Evolutionary conservation across 352 stramenopile species (phyloP).

Genomic region (Pythium dissimile): DNA sequence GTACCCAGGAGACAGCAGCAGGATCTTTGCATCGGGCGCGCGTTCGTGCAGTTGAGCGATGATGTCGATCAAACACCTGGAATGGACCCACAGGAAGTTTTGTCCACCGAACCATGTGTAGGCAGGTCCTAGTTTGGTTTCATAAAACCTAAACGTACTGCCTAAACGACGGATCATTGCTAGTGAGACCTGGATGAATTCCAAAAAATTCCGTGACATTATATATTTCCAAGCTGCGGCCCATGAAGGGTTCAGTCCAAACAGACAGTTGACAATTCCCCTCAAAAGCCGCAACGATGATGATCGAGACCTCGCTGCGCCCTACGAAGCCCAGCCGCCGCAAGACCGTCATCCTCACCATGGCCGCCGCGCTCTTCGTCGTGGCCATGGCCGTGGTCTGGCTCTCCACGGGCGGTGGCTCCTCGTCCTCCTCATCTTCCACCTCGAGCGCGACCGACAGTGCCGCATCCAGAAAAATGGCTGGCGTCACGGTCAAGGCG

Average conservation of each 20-base stretch:
- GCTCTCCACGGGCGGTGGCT: background rate
- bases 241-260: no score
- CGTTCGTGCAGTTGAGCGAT: background rate
- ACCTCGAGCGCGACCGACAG: background rate
- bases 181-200: no score
- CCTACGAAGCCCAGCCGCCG: background rate
- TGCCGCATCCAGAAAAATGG: background rate
- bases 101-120: no score
- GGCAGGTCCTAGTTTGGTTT: no score
- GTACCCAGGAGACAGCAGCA: slow-evolving; percentile 4
- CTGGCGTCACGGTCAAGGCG: background rate
- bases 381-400: background rate
- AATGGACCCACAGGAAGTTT: no score
- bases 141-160: no score
- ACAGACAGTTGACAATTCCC: no score
- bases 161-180: no score
- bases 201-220: no score
- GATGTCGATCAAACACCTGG: no score
- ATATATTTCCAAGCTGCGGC: no score
- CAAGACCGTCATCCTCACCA: background rate
- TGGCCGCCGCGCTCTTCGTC: background rate
- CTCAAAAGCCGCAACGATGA: background rate
- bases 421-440: background rate
- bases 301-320: background rate
- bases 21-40: background rate